phyloP scores from a whole-genome alignment of 495 filamentous ascomycete species.

The Podospora australis region DNA sequence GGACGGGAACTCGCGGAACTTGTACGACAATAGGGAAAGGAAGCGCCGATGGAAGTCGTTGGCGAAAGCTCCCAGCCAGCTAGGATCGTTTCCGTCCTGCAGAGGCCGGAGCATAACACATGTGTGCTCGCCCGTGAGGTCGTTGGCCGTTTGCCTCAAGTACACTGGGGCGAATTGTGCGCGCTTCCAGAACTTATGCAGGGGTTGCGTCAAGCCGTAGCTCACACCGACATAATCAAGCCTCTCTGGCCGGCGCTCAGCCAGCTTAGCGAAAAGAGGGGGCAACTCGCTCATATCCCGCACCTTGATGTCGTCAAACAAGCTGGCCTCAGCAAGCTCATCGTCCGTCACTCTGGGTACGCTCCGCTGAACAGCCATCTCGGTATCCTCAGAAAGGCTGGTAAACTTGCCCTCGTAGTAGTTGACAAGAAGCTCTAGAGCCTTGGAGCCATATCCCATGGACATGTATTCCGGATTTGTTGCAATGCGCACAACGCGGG shows the following conservation, averaged over 20 bases:
- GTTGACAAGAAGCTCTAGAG: constrained; percentile 75
- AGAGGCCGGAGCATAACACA: constrained; percentile 92
- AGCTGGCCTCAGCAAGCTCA: constrained; percentile 69
- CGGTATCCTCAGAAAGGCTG: constrained; percentile 60
- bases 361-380: constrained; percentile 43
- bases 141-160: constrained; percentile 90
- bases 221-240: constrained; percentile 94
- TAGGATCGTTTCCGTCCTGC: constrained; percentile 55
- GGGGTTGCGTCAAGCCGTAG: constrained; percentile 79
- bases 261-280: constrained; percentile 82
- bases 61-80: constrained; percentile 85
- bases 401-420: constrained; percentile 96
- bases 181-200: constrained; percentile 97
- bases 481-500: constrained; percentile 88
- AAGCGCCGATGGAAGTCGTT: constrained; percentile 92
- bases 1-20: constrained; percentile 81
- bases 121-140: constrained; percentile 94
- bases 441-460: constrained; percentile 92
- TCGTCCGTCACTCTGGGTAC: constrained; percentile 78
- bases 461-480: constrained; percentile 86
- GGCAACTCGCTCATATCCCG: constrained; percentile 89
- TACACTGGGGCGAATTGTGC: constrained; percentile 85
- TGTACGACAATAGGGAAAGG: constrained; percentile 78
- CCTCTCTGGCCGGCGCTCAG: constrained; percentile 69
- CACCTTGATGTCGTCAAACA: constrained; percentile 80